A percentile compares a stretch with the other conserved stretches of the same genome.
Evolutionary conservation across 805 yeast genomes (phyloP).

Genomic region (Wickerhamiella vanderwaltii): DNA sequence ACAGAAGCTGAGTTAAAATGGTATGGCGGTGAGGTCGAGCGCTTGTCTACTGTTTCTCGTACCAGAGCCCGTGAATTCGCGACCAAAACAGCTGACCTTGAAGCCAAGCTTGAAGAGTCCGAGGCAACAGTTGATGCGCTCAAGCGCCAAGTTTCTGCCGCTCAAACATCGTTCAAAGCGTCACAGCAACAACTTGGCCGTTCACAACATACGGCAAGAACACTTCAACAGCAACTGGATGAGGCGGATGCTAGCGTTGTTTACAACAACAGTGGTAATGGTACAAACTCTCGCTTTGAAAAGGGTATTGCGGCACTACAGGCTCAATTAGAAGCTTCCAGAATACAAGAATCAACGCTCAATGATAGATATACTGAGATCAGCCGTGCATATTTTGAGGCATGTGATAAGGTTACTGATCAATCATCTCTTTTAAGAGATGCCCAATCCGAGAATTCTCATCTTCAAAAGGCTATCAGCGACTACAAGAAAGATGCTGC

Average conservation of each 20-base stretch:
- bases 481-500: conserved; percentile 39
- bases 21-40: conserved; percentile 24
- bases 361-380: not conserved
- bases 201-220: not conserved
- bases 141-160: not conserved
- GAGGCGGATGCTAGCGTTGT: not conserved
- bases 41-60: not conserved
- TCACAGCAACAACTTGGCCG: conserved; percentile 1
- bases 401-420: not conserved
- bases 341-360: not conserved
- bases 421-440: not conserved
- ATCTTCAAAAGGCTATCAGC: conserved; percentile 24
- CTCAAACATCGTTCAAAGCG: not conserved
- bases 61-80: not conserved
- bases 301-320: not conserved
- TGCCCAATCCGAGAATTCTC: not conserved
- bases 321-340: conserved; percentile 2
- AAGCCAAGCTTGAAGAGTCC: not conserved
- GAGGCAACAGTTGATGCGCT: not conserved
- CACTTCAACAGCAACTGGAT: not conserved
- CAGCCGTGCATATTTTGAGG: not conserved
- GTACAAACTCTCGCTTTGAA: not conserved
- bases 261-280: not conserved
- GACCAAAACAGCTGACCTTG: not conserved
- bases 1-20: conserved; percentile 4